Evolutionary conservation across 2,329 filamentous ascomycete genomes (phyloP), one percentile per base, ranked within the genome.

Genomic region (Claviceps pusilla): DNA sequence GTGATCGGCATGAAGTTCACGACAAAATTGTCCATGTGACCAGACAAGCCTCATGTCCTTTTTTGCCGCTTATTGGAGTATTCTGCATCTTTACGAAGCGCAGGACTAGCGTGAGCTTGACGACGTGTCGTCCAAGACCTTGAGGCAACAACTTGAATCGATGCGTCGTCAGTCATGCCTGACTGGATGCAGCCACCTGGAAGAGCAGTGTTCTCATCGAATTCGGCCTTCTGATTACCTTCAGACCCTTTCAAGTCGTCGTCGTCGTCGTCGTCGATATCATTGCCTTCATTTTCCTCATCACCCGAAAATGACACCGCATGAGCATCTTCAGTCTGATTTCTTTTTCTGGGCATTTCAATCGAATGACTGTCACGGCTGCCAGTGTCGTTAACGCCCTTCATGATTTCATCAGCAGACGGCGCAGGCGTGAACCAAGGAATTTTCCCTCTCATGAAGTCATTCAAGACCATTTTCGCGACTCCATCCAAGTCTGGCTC

Each of bases 381-480:
- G 57, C 83, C 80, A n/a, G 84, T 71, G 42, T 69, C 71, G 37
- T 72, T 72, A 11, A 71, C 70, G 14, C 71, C 73, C 24, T 24
- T 24, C 24, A 24, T 24, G 24, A 24, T 24, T 7, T 73, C 73
- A 10, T 79, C 77, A 3, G 72, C 71, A 14, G 71, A 73, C 2
- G 90, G 89, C 10, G 89, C 84, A 9, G 89, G 83, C 0, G 87
- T 93, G 65, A 89, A 98, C 93, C 94, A 98, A 1, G 93, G 93
- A 31, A 97, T 87, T 71, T 91, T 96, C 55, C 93, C 93, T 59
- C 93, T 76, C 64, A 97, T 80, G 67, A 97, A 98, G 65, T 98
- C 93, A 63, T 95, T 97, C 56, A 98, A 73, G 0, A 98, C 86
- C 82, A 95, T 95, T 70, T 95, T 95, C 1, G 93, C 93, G 50